phyloP scores from a whole-genome alignment of 1,139 yeast genomes.

The Kodamaea fungicola region DNA sequence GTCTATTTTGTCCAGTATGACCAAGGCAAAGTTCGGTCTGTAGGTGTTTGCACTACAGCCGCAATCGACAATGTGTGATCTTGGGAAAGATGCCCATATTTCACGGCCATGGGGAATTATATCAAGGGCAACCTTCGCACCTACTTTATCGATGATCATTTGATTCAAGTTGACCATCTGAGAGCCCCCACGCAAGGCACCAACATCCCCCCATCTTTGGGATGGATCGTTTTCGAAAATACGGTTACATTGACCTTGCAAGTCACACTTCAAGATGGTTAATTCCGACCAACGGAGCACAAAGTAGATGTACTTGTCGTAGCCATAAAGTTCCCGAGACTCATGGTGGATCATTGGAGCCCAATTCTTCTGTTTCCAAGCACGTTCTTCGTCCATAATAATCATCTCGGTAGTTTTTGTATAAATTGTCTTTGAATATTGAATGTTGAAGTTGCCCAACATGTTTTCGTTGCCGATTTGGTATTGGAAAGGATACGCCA shows the following conservation, averaged over 20 bases:
- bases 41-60: conserved; percentile 25
- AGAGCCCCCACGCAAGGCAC: conserved; percentile 26
- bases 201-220: conserved; percentile 13
- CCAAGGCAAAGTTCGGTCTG: conserved; percentile 24
- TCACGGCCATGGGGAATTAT: conserved; percentile 17
- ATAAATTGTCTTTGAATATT: conserved; percentile 16
- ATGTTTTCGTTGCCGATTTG: conserved; percentile 29
- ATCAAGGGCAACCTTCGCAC: background rate
- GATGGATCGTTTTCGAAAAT: conserved; percentile 19
- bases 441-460: conserved; percentile 16
- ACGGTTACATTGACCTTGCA: conserved; percentile 24
- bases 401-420: conserved; percentile 25
- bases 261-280: conserved; percentile 27
- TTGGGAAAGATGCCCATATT: conserved; percentile 22
- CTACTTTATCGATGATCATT: conserved; percentile 5
- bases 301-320: conserved; percentile 27
- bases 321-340: conserved; percentile 16
- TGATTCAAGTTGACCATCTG: conserved; percentile 18
- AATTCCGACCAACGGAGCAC: conserved; percentile 38
- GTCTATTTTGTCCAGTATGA: conserved; percentile 13
- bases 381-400: conserved; percentile 19
- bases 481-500: conserved; percentile 38
- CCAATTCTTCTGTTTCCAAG: conserved; percentile 39
- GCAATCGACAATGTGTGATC: conserved; percentile 22
- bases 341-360: conserved; percentile 33